Percentiles rank a stretch among this genome's conserved stretches.
These are phyloP conservation scores for Neopestalotiopsis sp. DNA, from an alignment of 2,329 filamentous ascomycete genomes.

Conservation along the genomic window DNA sequence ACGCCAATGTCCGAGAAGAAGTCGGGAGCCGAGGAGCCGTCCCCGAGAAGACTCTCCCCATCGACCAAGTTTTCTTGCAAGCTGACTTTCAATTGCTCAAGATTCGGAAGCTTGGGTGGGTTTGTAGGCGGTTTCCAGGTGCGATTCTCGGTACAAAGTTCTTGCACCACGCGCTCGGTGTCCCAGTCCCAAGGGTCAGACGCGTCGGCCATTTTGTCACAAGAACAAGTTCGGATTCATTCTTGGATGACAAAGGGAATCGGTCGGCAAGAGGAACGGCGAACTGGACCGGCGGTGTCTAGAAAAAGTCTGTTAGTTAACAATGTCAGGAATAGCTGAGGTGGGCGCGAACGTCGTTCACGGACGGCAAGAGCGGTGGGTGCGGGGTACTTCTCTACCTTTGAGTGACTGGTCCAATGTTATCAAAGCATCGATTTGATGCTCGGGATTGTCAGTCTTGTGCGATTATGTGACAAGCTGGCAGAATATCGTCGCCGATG, in stretches of 20 bases:
- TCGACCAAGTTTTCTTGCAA: constrained; percentile 69
- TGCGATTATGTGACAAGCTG: too few species aligned
- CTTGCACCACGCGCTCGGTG: constrained; percentile 68
- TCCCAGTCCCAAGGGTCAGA: constrained; percentile 79
- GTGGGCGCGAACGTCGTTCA: too few species aligned
- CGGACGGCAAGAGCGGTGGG: too few species aligned
- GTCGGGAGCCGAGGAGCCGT: constrained; percentile 57
- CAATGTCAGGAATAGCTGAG: not conserved
- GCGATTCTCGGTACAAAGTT: constrained; percentile 63
- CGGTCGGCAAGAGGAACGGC: not conserved
- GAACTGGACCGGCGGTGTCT: not conserved
- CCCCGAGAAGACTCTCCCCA: constrained; percentile 66
- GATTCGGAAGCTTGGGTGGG: constrained; percentile 53
- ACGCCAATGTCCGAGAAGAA: constrained; percentile 62
- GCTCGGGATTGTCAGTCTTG: too few species aligned
- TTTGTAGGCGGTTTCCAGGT: constrained; percentile 50
- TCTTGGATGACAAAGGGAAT: not conserved
- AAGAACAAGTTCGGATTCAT: not conserved
- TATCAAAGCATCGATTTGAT: too few species aligned
- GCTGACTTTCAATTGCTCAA: constrained; percentile 54
- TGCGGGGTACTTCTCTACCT: too few species aligned
- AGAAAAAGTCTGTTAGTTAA: not conserved
- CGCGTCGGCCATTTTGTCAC: constrained; percentile 24
- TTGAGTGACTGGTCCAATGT: too few species aligned
- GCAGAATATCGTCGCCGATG: too few species aligned